Conservation (phyloP, 441 rosid genomes). For the Euphorbia celastroides region DNA sequence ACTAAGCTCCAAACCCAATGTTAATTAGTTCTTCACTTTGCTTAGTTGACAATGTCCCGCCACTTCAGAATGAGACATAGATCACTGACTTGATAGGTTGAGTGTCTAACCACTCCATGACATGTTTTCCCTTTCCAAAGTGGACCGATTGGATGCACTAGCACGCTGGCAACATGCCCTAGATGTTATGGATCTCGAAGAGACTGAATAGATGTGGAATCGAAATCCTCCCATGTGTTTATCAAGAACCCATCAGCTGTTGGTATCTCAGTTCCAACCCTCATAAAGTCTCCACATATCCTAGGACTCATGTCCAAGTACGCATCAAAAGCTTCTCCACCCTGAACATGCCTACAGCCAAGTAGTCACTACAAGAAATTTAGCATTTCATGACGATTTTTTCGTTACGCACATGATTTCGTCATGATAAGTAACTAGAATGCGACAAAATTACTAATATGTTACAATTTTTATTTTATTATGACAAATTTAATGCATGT, state of each 20-base stretch:
- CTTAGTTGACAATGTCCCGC: no score
- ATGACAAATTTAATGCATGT: no score
- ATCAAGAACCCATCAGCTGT: constrained; percentile 31
- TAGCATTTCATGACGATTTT: no score
- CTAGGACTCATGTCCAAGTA: neutral
- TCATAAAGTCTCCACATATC: neutral
- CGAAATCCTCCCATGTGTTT: constrained; percentile 35
- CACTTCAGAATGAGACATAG: constrained; percentile 56
- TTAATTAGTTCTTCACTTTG: constrained; percentile 41
- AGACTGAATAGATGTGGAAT: constrained; percentile 23
- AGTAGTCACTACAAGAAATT: no score
- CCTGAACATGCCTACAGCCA: constrained; percentile 30
- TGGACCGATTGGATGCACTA: constrained; percentile 21
- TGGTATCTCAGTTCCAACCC: constrained; percentile 17
- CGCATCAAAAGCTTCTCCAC: constrained; percentile 28
- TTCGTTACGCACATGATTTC: no score
- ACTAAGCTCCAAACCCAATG: constrained; percentile 49
- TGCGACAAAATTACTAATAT: no score
- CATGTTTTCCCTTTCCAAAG: neutral
- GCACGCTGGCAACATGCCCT: neutral
- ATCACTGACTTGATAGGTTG: constrained; percentile 45
- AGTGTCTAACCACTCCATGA: constrained; percentile 31
- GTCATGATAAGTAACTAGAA: no score
- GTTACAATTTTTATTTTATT: no score
- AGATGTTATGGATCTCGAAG: neutral